Evolutionary conservation across 2,329 filamentous ascomycete genomes (phyloP).

Genomic region (Lachnellula cervina): DNA sequence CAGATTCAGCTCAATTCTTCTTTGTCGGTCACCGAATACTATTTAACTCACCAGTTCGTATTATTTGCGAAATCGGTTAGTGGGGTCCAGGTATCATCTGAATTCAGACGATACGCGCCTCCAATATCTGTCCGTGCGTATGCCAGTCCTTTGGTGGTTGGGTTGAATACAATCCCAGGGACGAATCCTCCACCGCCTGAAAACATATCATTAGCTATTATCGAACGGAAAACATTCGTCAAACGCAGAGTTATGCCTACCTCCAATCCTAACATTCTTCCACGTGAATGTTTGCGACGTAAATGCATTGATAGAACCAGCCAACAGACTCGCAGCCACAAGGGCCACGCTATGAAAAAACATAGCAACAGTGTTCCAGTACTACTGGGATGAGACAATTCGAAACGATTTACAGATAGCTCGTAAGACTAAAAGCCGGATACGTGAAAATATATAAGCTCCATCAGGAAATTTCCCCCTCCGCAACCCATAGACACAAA

Average conservation of each 20-base stretch:
- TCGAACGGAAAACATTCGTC: background rate
- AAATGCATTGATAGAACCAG: slow-evolving; percentile 10
- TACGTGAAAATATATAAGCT: no score
- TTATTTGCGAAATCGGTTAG: slow-evolving; percentile 39
- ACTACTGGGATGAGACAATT: background rate
- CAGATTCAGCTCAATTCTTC: background rate
- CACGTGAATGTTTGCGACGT: slow-evolving; percentile 25
- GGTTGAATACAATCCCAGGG: slow-evolving; percentile 53
- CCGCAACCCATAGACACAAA: background rate
- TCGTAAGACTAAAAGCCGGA: no score
- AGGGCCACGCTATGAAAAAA: slow-evolving; percentile 7
- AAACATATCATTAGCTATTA: background rate
- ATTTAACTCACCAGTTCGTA: slow-evolving; percentile 10
- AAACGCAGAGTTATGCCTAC: slow-evolving; percentile 1
- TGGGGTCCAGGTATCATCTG: slow-evolving; percentile 51
- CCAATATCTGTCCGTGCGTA: slow-evolving; percentile 56
- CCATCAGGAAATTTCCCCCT: no score
- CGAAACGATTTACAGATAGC: background rate
- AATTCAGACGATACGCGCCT: slow-evolving; percentile 50
- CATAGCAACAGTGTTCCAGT: slow-evolving; percentile 3
- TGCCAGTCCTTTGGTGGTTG: slow-evolving; percentile 44
- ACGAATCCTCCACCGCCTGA: slow-evolving; percentile 50
- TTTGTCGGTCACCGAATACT: background rate
- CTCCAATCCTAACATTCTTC: slow-evolving; percentile 49
- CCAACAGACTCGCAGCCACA: slow-evolving; percentile 11